Base-by-base conservation (phyloP, 2,329 filamentous ascomycete species). In the Hypoxylon sp. region DNA sequence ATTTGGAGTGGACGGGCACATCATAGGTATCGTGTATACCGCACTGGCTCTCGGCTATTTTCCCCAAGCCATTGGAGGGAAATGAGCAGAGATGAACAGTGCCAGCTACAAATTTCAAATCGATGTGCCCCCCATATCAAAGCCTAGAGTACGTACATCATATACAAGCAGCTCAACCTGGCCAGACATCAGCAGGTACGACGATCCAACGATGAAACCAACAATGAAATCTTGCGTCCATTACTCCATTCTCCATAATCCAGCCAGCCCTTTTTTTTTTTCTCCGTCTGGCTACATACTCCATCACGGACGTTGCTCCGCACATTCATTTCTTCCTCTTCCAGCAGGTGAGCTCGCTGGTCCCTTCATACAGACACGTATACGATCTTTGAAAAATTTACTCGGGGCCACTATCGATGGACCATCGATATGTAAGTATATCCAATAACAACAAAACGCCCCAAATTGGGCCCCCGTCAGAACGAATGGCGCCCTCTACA, bases 311-410 rank as follows among this genome's bases (percentile, higher is more conserved):
- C 62, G 11, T 37, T 31, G 27, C 53, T 66, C 69, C 69, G 42
- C 59, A 42, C 50, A 6, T 20, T 66, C 62, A 59, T 60, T 62
- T 66, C 31, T 69, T 69, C 69, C 69, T 64, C 42, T 71, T 71
- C 58, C 8, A 71, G 66, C 56, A 71, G 62, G 65, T 71, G 57
- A 69, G 40, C 60, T 61, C 35, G 65, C 35, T 44, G 64, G 50
- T 59, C 61, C 53, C 33, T 58, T 44, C 60, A 42, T 51, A 59
- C 14, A 64, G 25, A 68, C 54, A 68, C 56, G 59, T 61, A 71
- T 63, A 61, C 44, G 20, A 6, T 58, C 27, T 57, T 22, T 54
- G 22, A 55, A 33, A 61, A 61, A 46, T 35, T 54, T 64, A 53
- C 56, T 54, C 56, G 57, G 68, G 14, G 54, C 54, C 64, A 68